Base-by-base conservation (phyloP, 1,139 yeast genomes). In the Meyerozyma guilliermondii region DNA sequence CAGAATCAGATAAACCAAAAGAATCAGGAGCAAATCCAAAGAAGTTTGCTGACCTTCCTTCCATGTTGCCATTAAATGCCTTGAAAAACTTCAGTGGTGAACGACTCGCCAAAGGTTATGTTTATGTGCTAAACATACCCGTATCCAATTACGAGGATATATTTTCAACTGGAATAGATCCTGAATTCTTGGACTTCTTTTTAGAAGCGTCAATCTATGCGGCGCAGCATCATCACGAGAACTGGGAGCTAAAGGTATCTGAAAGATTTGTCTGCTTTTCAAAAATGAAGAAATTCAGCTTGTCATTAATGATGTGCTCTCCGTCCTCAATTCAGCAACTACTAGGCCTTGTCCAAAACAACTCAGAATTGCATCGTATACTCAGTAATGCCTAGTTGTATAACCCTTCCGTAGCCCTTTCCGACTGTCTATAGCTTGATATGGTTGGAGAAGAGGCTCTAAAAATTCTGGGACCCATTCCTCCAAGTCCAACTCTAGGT, bases 161-260 rank as follows among this genome's bases (percentile, higher is more conserved):
- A 2, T 80, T 78, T 47, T 47, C 57, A 2, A 70, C 76, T 3
- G 87, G 87, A 1, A 60, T 84, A 1, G 91, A 84, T 45, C 59
- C 78, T 0, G 80, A 76, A 14, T 72, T 78, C 43, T 59, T 83
- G 13, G 73, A 71, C 23, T 78, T 80, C 49, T 68, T 71, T 41
- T 47, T 82, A 10, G 79, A 77, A 39, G 76, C 84, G 0, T 65
- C 72, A 2, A 53, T 53, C 0, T 52, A 50, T 45, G 52, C 53
- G 3, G 51, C 66, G 0, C 44, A 41, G 4, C 40, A 52, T 24
- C 41, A 49, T 5, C 18, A 60, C 3, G 47, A 49, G 4, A 43
- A 50, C 16, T 59, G 66, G 65, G 51, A 50, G 16, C 7, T 27
- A 1, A 46, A 46, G 16, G 46, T 61, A 1, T 42, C 58, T 7